Evolutionary conservation across 1,284 basidiomycete species (phyloP).

Genomic region (Boletus hoseneyae): DNA sequence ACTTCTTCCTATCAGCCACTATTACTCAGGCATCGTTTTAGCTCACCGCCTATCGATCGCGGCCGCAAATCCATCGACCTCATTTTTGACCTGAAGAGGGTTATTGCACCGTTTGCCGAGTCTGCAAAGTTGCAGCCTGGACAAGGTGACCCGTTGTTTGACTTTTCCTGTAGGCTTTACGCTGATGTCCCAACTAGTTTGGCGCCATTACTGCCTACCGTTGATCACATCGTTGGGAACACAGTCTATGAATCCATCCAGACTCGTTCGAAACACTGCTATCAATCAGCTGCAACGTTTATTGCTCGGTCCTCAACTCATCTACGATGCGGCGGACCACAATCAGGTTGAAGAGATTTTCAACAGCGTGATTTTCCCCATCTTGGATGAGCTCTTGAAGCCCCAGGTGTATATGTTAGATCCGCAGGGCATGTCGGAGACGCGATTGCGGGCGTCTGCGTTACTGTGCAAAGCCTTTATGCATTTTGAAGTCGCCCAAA

Average conservation of each 20-base stretch:
- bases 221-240: slow-evolving; percentile 75
- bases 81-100: slow-evolving; percentile 68
- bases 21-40: slow-evolving; percentile 30
- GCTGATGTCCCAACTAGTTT: slow-evolving; percentile 49
- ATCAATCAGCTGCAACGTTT: slow-evolving; percentile 86
- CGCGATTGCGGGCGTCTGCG: slow-evolving; percentile 81
- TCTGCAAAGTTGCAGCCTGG: slow-evolving; percentile 40
- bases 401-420: slow-evolving; percentile 80
- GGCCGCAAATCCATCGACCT: slow-evolving; percentile 83
- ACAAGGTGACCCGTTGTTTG: slow-evolving; percentile 44
- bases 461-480: slow-evolving; percentile 95
- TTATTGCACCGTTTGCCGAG: slow-evolving; percentile 55
- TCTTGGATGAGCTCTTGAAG: slow-evolving; percentile 89
- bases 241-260: slow-evolving; percentile 83
- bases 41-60: slow-evolving; percentile 74
- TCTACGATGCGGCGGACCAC: slow-evolving; percentile 54
- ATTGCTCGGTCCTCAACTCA: slow-evolving; percentile 76
- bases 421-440: slow-evolving; percentile 86
- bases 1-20: neutral
- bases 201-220: slow-evolving; percentile 81
- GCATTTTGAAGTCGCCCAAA: slow-evolving; percentile 82
- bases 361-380: slow-evolving; percentile 86
- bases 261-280: slow-evolving; percentile 83
- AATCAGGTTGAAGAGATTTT: slow-evolving; percentile 80
- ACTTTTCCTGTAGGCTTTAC: neutral